Conservation (phyloP, 192 early-diverging fungal species). For the Spinellus fusiger region DNA sequence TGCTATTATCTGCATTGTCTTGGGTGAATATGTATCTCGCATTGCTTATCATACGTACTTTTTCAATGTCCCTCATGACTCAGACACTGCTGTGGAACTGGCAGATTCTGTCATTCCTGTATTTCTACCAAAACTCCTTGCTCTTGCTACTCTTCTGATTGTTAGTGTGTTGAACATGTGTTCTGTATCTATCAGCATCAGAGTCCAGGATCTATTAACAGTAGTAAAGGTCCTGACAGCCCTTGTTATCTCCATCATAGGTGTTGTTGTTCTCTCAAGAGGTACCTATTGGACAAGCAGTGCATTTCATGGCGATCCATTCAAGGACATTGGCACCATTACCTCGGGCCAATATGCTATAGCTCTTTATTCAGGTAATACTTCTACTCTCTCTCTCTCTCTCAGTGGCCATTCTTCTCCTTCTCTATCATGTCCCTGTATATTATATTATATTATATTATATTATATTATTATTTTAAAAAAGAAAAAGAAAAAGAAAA, state of each 20-base stretch:
- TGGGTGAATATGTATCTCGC: conserved; percentile 71
- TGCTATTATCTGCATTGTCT: conserved; percentile 71
- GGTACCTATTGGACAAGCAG: conserved; percentile 35
- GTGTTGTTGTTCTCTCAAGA: conserved; percentile 59
- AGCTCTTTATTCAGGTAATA: conserved; percentile 61
- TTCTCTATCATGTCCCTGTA: too few relatives aligned
- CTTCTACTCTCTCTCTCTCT: too few relatives aligned
- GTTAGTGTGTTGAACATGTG: conserved; percentile 63
- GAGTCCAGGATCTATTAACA: conserved; percentile 68
- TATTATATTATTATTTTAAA: too few relatives aligned
- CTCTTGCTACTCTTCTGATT: conserved; percentile 48
- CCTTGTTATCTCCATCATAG: conserved; percentile 59
- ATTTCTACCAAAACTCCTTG: conserved; percentile 50
- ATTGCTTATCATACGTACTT: conserved; percentile 55
- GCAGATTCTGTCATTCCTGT: conserved; percentile 31
- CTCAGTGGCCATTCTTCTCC: too few relatives aligned
- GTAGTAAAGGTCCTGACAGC: conserved; percentile 66
- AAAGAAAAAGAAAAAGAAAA: neutral
- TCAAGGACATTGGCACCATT: conserved; percentile 46
- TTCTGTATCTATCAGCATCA: conserved; percentile 56
- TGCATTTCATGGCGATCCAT: conserved; percentile 57
- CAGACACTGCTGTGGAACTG: conserved; percentile 29
- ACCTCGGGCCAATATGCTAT: conserved; percentile 64
- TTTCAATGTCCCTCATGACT: conserved; percentile 31
- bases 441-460: too few relatives aligned